phyloP scores from a whole-genome alignment of 2,329 filamentous ascomycete species.

The Sporothrix curviconia region DNA sequence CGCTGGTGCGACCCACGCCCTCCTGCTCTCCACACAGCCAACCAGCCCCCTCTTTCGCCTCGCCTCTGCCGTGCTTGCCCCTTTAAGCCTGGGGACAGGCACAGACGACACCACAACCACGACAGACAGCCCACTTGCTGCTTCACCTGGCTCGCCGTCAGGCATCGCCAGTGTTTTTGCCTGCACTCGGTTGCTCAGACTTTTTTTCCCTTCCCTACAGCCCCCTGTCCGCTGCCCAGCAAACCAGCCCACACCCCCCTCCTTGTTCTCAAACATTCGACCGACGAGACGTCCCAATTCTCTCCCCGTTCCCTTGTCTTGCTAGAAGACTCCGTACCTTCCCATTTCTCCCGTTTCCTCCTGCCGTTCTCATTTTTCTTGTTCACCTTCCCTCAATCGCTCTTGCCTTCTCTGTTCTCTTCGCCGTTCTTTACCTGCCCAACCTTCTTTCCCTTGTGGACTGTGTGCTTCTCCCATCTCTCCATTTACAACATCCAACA shows the following conservation, averaged over 20 bases:
- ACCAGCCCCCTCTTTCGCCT: neutral
- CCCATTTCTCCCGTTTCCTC: slow-evolving; percentile 1
- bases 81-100: neutral
- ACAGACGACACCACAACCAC: neutral
- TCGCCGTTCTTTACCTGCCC: neutral
- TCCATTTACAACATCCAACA: neutral
- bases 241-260: slow-evolving; percentile 6
- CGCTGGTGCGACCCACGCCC: neutral
- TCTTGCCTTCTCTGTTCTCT: slow-evolving; percentile 19
- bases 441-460: neutral
- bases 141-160: neutral
- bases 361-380: neutral
- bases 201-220: too few species aligned
- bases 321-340: neutral
- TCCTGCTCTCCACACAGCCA: slow-evolving; percentile 7
- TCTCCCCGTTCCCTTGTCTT: neutral
- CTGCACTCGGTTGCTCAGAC: too few species aligned
- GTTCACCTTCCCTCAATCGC: slow-evolving; percentile 9
- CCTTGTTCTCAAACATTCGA: slow-evolving; percentile 13
- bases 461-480: neutral
- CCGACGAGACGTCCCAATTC: slow-evolving; percentile 8
- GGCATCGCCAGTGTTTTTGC: neutral
- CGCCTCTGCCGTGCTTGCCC: neutral
- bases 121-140: slow-evolving; percentile 1
- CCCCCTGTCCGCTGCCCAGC: slow-evolving; percentile 1